phyloP scores from a whole-genome alignment of 495 filamentous ascomycete genomes.

The Thermothielavioides terrestris region DNA sequence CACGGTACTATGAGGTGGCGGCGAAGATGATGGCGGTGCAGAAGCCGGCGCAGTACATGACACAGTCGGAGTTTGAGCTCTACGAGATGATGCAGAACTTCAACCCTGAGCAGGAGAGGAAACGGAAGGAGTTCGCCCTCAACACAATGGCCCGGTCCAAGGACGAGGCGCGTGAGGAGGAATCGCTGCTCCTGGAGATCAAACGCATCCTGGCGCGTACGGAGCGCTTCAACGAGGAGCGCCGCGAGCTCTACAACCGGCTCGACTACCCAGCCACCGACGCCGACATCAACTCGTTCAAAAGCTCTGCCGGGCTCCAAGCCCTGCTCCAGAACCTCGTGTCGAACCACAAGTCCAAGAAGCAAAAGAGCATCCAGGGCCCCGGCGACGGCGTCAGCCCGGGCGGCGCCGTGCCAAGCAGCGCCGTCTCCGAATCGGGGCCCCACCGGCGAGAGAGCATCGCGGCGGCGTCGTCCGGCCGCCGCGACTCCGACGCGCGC shows the following conservation, averaged over 20 bases:
- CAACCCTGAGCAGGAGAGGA: slow-evolving; percentile 63
- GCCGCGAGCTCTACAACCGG: slow-evolving; percentile 79
- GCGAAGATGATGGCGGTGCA: slow-evolving; percentile 77
- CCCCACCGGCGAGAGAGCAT: slow-evolving; percentile 45
- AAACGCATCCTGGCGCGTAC: slow-evolving; percentile 79
- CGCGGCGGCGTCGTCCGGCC: slow-evolving; percentile 28
- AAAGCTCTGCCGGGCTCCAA: slow-evolving; percentile 66
- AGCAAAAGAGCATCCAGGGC: slow-evolving; percentile 54
- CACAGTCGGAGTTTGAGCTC: slow-evolving; percentile 63
- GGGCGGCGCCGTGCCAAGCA: slow-evolving; percentile 28
- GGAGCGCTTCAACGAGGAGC: slow-evolving; percentile 74
- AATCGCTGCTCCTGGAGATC: slow-evolving; percentile 76
- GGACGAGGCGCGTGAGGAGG: slow-evolving; percentile 85
- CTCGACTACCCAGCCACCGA: slow-evolving; percentile 70
- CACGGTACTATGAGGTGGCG: slow-evolving; percentile 78
- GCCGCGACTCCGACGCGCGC: slow-evolving; percentile 45
- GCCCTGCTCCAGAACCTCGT: slow-evolving; percentile 71
- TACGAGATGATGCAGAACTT: slow-evolving; percentile 82
- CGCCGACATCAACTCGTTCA: slow-evolving; percentile 61
- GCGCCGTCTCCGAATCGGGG: slow-evolving; percentile 25
- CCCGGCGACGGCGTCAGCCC: slow-evolving; percentile 35
- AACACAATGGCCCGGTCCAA: slow-evolving; percentile 67
- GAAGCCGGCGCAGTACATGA: slow-evolving; percentile 78
- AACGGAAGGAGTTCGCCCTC: slow-evolving; percentile 76
- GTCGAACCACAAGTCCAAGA: slow-evolving; percentile 78